Percentiles rank a stretch among this genome's conserved stretches.
phyloP scores from a whole-genome alignment of 1,139 yeast genomes.

The Sugiyamaella neomexicana region DNA sequence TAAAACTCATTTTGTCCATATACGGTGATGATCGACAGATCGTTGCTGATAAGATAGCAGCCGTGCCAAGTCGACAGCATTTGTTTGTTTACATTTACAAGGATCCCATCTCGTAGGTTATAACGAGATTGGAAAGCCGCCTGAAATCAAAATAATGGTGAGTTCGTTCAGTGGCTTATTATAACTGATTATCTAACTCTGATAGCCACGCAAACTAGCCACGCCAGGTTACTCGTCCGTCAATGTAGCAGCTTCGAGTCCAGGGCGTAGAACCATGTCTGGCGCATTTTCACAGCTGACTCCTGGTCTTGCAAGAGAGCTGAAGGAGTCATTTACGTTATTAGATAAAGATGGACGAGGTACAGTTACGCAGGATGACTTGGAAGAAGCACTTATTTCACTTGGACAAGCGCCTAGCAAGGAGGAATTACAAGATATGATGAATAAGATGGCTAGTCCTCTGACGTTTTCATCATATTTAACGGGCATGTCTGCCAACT shows the following conservation, averaged over 20 bases:
- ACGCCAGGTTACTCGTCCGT: constrained; percentile 13
- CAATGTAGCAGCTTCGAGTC: not conserved
- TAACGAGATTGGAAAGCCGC: not conserved
- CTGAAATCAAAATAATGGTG: not conserved
- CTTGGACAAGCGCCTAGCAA: constrained; percentile 50
- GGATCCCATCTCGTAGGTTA: too few species aligned
- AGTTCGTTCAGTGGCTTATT: not conserved
- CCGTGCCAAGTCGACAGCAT: not conserved
- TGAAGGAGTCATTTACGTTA: constrained; percentile 56
- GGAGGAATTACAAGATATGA: constrained; percentile 43
- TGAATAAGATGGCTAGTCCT: constrained; percentile 55
- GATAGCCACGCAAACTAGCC: constrained; percentile 16
- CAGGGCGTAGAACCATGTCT: constrained; percentile 31
- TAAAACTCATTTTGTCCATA: not conserved
- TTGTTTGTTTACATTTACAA: constrained; percentile 1
- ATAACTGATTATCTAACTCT: not conserved
- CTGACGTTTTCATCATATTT: constrained; percentile 71
- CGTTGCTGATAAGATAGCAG: not conserved
- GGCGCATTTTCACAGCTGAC: constrained; percentile 42
- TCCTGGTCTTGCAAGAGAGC: constrained; percentile 44
- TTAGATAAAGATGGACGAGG: constrained; percentile 89
- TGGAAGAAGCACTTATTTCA: constrained; percentile 56
- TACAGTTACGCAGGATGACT: constrained; percentile 57
- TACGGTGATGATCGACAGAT: not conserved
- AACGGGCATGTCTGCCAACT: constrained; percentile 62